phyloP scores from a whole-genome alignment of 1,139 yeast species.

The Pneumocystis canis region DNA sequence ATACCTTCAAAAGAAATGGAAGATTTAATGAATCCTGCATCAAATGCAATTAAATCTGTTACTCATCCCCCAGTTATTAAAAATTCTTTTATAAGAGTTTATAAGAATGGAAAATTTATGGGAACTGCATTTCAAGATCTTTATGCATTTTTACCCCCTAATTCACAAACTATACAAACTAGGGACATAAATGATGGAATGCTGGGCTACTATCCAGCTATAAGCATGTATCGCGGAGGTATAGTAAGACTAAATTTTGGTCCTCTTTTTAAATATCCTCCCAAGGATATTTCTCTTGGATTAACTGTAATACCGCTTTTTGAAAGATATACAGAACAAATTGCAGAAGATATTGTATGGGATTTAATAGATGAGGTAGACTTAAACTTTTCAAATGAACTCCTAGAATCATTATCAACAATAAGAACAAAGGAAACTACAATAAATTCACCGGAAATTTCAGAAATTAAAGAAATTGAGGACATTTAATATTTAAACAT shows the following conservation, averaged over 20 bases:
- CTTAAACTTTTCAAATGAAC: slow-evolving; percentile 31
- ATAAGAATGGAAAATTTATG: slow-evolving; percentile 55
- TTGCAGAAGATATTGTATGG: slow-evolving; percentile 70
- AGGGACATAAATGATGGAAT: slow-evolving; percentile 32
- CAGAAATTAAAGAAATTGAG: slow-evolving; percentile 1
- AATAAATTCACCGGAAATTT: slow-evolving; percentile 1
- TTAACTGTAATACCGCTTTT: slow-evolving; percentile 34
- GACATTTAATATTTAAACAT: not conserved
- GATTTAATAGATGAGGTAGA: slow-evolving; percentile 80
- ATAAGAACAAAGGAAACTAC: not conserved
- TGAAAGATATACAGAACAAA: slow-evolving; percentile 50
- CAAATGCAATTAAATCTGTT: slow-evolving; percentile 16
- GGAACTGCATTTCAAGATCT: slow-evolving; percentile 56
- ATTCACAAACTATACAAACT: slow-evolving; percentile 27
- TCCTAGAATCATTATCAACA: not conserved
- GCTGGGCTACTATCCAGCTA: slow-evolving; percentile 81
- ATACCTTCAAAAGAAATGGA: slow-evolving; percentile 63
- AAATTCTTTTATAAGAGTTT: slow-evolving; percentile 48
- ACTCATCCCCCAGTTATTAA: slow-evolving; percentile 29
- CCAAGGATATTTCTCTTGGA: slow-evolving; percentile 21
- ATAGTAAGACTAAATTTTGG: slow-evolving; percentile 56
- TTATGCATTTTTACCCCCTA: slow-evolving; percentile 67
- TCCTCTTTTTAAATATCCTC: slow-evolving; percentile 41
- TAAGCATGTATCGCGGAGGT: slow-evolving; percentile 73
- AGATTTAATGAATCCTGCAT: slow-evolving; percentile 49